Evolutionary conservation across 257 asterid species (phyloP), one percentile per base, ranked within the genome.

Genomic region (Solanum neorickii): DNA sequence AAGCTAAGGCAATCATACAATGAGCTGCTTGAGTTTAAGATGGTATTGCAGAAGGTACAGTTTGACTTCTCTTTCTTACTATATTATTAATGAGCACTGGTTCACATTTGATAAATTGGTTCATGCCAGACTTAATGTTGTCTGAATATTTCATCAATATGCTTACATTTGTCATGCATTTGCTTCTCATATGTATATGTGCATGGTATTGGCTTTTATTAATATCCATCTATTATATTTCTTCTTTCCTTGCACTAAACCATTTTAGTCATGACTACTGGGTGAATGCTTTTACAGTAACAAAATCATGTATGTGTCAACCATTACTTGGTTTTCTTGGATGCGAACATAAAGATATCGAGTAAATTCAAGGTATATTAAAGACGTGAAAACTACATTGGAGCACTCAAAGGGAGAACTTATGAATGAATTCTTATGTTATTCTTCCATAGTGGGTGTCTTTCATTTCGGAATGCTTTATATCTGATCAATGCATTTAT

Each of bases 21-120:
- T 87, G 99, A 97, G 92, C 89, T 97, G 91, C 95, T 97, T 87
- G 99, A 97, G 95, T 97, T 95, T 93, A 97, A 94, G 94, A 92
- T 97, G 95, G 99, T 96, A 84, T 84, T 96, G 92, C 99, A 94
- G 91, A 95, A 96, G 99, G 99, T 97, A 93, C 86, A 82, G 23
- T 82, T 49, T 82, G 23, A 49, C 29, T 82, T 49, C 70, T 49
- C 21, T 49, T 52, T 82, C 42, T 82, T 82, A 49, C 70, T 31
- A 35, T 49, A 10, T 21, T 13, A 82, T 82, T 11, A 82, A 82
- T 49, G 44, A 31, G 42, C 85, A 29, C 46, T 11, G 83, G 47
- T 49, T 80, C 25, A 52, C 70, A 82, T 82, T 29, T 82, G 46
- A 52, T 46, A 49, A 82, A 52, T 18, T 49, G 31, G 85, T 82